Percentiles rank a stretch among this genome's conserved stretches.
Evolutionary conservation across 345 rosid genomes (phyloP).

Genomic region (Abelmoschus esculentus): DNA sequence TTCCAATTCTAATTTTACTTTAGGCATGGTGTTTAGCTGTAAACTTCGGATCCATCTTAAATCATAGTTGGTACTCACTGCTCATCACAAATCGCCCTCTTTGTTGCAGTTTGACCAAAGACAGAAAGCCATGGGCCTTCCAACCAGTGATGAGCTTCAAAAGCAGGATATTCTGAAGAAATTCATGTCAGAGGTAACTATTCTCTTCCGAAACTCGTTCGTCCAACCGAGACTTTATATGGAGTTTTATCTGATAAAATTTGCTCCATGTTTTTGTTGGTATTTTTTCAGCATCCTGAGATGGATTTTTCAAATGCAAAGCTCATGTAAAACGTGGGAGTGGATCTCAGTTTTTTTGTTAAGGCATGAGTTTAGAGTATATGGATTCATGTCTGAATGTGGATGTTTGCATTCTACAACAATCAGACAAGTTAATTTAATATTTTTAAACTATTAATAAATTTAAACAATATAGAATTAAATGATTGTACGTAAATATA

Average conservation of each 20-base stretch:
- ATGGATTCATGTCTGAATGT: too few species aligned
- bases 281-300: constrained; percentile 77
- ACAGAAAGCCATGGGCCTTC: not conserved
- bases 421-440: too few species aligned
- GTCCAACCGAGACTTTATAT: not conserved
- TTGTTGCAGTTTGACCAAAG: not conserved
- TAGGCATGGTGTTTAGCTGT: not conserved
- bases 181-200: not conserved
- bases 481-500: too few species aligned
- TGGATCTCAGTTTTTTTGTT: not conserved
- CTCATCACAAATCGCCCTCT: not conserved
- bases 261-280: not conserved
- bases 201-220: not conserved
- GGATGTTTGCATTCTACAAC: too few species aligned
- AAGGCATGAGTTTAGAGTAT: not conserved
- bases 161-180: not conserved
- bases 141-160: not conserved
- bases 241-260: not conserved
- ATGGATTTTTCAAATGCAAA: constrained; percentile 91
- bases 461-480: too few species aligned
- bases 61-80: not conserved
- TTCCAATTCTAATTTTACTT: not conserved
- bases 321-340: constrained; percentile 28
- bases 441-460: too few species aligned
- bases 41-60: not conserved